Evolutionary conservation across 208 protist genomes (phyloP).

Genomic region (Acanthamoeba sp.): DNA sequence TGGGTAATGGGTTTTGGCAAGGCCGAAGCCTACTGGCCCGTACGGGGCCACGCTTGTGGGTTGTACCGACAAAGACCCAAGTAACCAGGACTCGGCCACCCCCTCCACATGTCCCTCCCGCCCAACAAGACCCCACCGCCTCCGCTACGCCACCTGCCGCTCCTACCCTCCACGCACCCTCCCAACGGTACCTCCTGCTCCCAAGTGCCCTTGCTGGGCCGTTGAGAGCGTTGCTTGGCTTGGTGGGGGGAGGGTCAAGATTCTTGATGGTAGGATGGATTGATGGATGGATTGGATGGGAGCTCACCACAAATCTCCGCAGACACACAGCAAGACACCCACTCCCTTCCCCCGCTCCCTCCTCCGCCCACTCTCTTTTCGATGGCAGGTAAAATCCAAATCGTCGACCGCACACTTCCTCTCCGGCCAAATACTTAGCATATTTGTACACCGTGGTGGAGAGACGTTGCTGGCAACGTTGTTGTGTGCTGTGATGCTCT

Average conservation of each 20-base stretch:
- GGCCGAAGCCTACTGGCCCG: too few relatives aligned
- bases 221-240: neutral
- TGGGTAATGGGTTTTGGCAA: neutral
- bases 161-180: neutral
- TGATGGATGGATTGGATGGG: neutral
- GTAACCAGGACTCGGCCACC: neutral
- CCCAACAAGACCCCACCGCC: conserved; percentile 45
- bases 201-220: neutral
- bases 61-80: too few relatives aligned
- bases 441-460: too few relatives aligned
- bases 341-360: neutral
- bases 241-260: neutral
- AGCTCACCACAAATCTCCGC: conserved; percentile 31
- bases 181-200: neutral
- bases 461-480: too few relatives aligned
- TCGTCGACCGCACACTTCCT: neutral
- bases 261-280: neutral
- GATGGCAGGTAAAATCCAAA: neutral
- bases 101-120: neutral
- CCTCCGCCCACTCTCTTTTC: neutral
- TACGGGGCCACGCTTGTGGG: too few relatives aligned
- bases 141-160: neutral
- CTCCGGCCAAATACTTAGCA: neutral
- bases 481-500: too few relatives aligned
- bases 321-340: neutral